A percentile compares a stretch with the other conserved stretches of the same genome.
Conservation (phyloP, 2,329 filamentous ascomycete species). For the Colletotrichum truncatum region DNA sequence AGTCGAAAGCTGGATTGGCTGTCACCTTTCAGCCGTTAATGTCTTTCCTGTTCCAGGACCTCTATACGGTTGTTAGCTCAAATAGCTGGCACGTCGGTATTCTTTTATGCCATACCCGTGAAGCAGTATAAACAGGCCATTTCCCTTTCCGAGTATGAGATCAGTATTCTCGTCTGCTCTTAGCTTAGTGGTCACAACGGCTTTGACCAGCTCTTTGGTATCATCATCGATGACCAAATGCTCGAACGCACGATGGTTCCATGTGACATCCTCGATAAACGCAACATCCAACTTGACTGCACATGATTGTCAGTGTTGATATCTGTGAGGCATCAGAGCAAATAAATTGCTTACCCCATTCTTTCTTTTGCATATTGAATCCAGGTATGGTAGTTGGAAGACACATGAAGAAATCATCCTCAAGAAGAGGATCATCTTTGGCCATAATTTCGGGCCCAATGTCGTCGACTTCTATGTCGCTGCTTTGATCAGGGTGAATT, state of each 20-base stretch:
- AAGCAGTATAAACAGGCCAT: conserved; percentile 43
- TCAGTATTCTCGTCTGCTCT: conserved; percentile 31
- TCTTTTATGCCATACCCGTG: conserved; percentile 40
- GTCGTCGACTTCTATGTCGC: neutral
- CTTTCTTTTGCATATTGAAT: conserved; percentile 2
- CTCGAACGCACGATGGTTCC: conserved; percentile 33
- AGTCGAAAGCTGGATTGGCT: neutral
- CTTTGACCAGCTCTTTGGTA: conserved; percentile 41
- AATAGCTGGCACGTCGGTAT: too few species aligned
- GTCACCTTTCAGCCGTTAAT: conserved; percentile 42
- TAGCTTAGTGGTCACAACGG: conserved; percentile 35
- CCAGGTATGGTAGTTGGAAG: neutral
- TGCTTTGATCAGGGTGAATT: neutral
- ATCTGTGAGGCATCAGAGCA: too few species aligned
- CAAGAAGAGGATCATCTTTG: neutral
- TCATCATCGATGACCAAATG: conserved; percentile 25
- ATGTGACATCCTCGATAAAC: neutral
- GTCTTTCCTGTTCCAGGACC: conserved; percentile 47
- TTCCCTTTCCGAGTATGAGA: conserved; percentile 45
- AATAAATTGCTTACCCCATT: neutral
- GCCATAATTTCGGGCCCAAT: neutral
- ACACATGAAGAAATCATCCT: neutral
- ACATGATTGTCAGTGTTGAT: neutral
- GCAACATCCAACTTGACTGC: neutral
- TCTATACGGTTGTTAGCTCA: neutral